Base-by-base conservation (phyloP, 2,329 filamentous ascomycete genomes). In the Blastomyces parvus region DNA sequence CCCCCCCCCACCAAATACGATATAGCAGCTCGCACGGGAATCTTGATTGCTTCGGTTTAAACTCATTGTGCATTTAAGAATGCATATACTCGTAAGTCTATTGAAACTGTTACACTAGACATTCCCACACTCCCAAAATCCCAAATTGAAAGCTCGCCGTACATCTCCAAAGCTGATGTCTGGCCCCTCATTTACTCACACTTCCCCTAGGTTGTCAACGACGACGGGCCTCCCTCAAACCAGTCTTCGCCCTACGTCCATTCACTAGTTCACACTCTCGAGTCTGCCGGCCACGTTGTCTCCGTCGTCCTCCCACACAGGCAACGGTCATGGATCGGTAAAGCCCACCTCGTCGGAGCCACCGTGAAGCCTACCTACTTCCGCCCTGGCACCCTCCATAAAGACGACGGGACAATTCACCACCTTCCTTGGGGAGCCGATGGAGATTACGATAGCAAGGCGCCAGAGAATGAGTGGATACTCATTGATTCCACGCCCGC, bases 291-390 rank as follows among this genome's bases (percentile, higher is more conserved):
- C 8, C 93, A 97, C 77, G 82, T 80, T n/a, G 90, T 97, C 65
- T 96, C 91, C 8, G 92, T 99, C 59, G 88, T 94, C 67, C 84
- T 99, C 17, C 94, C 94, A 1, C 86, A 97, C 74, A 88, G 87
- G 7, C 94, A 99, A 78, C 87, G 93, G 66, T 96, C 91, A 63
- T 99, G 94, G 94, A 97, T 99, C 71, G 92, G 92, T 70, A 99
- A 99, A 81, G 94, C 94, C 2, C 94, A 97, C 77, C 89, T 97
- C 72, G 91, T 97, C 70, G 92, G 92, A 63, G 88, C 93, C 74
- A 89, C 89, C 11, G 84, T 96, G 66, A 90, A 88, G 73, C 91
- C 91, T 9, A 82, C 85, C 36, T 96, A 96, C 80, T 96, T 91
- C 79, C 88, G 88, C 0, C 86, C 86, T 0, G 82, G 82, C 14